Base-by-base conservation (phyloP, 176 grass and related monocot species). In the Urochloa ruziziensis region DNA sequence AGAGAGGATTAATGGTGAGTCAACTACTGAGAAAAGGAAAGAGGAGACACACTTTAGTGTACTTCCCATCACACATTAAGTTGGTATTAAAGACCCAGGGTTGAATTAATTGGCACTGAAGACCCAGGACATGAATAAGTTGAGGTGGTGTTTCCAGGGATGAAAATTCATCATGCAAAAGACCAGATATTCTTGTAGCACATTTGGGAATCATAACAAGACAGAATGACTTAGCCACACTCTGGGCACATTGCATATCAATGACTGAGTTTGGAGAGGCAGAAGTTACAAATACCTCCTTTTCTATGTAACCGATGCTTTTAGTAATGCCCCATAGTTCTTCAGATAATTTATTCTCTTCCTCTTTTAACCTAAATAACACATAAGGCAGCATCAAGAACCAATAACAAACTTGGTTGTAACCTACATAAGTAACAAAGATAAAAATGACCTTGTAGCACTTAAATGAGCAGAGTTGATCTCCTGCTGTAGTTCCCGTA, bases 321-420 rank as follows among this genome's bases (percentile, higher is more conserved):
- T 80, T 86, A 54, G 3, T 73, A 81, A 91, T 86, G 46, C 40
- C 28, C 4, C n/a, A 49, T 68, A 93, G 82, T 82, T 80, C 77
- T 88, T 93, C 92, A 10, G 67, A 79, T 48, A 77, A 64, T n/a
- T 58, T 77, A 43, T 71, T 84, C 70, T 95, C 96, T 60, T 93
- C 91, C 56, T 98, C 85, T 64, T 64, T 86, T 48, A 95, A 84
- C 75, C 96, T 98, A 76, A 80, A 89, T 68, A 43, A 34, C 62
- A 85, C 23, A 42, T 21, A 29, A 77, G 6, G 53, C 2, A 52
- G 34, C 57, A 80, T 89, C 24, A 83, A 80, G 70, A 58, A 86
- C 49, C 16, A 80, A 77, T 13, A 88, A 62, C 27, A 27, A 52
- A 52, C 28, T 17, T 53, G 18, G 30, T 39, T 80, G 18, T 4